phyloP scores from a whole-genome alignment of 495 filamentous ascomycete genomes.

The Penicillium coprophilum region DNA sequence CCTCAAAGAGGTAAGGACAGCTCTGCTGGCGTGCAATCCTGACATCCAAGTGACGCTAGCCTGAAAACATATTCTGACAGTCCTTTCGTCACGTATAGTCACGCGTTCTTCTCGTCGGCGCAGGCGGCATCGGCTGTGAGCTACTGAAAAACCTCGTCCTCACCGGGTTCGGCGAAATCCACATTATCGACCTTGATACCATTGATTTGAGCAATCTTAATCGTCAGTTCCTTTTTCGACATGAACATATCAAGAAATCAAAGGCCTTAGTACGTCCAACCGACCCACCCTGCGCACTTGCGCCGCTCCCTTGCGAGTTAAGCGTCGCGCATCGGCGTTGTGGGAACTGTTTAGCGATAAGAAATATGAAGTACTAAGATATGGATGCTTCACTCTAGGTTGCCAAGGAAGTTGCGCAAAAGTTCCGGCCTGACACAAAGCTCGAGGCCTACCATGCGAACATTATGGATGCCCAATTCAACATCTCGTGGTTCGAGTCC shows the following conservation, averaged over 20 bases:
- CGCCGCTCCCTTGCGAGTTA: conserved; percentile 15
- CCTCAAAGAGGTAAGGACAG: conserved; percentile 61
- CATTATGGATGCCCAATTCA: conserved; percentile 92
- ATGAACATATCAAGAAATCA: conserved; percentile 96
- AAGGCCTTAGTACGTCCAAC: conserved; percentile 77
- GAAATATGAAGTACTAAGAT: conserved; percentile 21
- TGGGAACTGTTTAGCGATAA: background rate
- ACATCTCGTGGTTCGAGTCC: conserved; percentile 79
- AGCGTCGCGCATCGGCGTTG: background rate
- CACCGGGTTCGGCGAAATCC: conserved; percentile 90
- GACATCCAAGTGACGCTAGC: background rate
- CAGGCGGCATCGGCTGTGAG: conserved; percentile 96
- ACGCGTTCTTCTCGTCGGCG: conserved; percentile 89
- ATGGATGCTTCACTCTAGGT: conserved; percentile 55
- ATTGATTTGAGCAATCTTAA: conserved; percentile 98
- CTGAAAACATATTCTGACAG: conserved; percentile 19
- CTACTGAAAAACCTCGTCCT: conserved; percentile 95
- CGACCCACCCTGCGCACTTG: conserved; percentile 8
- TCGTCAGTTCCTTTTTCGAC: conserved; percentile 94
- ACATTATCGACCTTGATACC: conserved; percentile 96
- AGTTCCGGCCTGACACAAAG: conserved; percentile 86
- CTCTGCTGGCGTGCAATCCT: background rate
- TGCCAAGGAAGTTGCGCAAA: conserved; percentile 86
- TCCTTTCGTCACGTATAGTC: conserved; percentile 52
- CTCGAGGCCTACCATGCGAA: conserved; percentile 91